These are phyloP conservation scores for Orbilia brochopaga DNA, from an alignment of 2,329 filamentous ascomycete species.

Conservation along the genomic window DNA sequence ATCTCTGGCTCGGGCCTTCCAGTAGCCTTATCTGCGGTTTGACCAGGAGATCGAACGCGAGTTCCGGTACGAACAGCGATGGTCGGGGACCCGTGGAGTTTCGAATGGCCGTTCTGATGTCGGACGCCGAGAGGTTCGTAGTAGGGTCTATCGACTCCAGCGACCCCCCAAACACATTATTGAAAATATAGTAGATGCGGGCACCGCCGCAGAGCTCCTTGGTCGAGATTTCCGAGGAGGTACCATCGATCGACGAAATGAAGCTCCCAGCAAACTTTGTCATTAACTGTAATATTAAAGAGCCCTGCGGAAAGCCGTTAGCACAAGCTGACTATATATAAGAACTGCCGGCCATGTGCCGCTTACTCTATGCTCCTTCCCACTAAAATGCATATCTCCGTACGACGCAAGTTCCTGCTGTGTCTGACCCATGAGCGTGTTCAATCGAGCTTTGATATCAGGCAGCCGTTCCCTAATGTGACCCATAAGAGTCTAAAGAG, in stretches of 20 bases:
- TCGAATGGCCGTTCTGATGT: slow-evolving; percentile 95
- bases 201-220: slow-evolving; percentile 96
- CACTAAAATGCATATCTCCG: slow-evolving; percentile 95
- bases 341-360: no score
- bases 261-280: slow-evolving; percentile 97
- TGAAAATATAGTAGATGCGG: slow-evolving; percentile 98
- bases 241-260: slow-evolving; percentile 98
- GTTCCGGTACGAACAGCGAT: slow-evolving; percentile 94
- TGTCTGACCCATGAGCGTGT: slow-evolving; percentile 99
- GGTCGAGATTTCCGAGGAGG: slow-evolving; percentile 96
- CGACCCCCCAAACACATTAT: slow-evolving; percentile 96
- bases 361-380: slow-evolving; percentile 79
- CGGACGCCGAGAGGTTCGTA: slow-evolving; percentile 87
- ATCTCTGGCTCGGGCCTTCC: slow-evolving; percentile 91
- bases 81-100: slow-evolving; percentile 96
- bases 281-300: slow-evolving; percentile 94
- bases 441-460: slow-evolving; percentile 96
- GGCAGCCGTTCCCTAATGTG: slow-evolving; percentile 95
- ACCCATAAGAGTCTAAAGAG: slow-evolving; percentile 75
- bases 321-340: no score
- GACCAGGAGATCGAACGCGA: slow-evolving; percentile 95
- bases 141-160: slow-evolving; percentile 96
- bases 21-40: slow-evolving; percentile 98
- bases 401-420: slow-evolving; percentile 98
- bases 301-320: slow-evolving; percentile 63